Percentiles rank a stretch among this genome's conserved stretches.
These are phyloP conservation scores for Apophysomyces elegans DNA, from an alignment of 371 early-diverging fungal species.

Conservation along the genomic window DNA sequence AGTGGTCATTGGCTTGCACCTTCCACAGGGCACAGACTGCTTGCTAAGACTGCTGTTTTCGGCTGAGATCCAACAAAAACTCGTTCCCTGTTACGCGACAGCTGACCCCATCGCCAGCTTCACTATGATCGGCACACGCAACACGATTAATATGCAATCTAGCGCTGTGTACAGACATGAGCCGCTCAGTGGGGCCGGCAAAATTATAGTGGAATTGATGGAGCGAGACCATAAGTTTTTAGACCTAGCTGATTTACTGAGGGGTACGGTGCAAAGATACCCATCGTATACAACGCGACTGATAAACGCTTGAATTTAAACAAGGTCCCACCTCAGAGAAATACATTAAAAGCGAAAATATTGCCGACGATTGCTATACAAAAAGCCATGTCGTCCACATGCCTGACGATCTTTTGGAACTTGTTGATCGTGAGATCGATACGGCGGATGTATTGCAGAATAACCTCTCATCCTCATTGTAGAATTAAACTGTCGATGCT, in stretches of 20 bases:
- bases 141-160: conserved; percentile 7
- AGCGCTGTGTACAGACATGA: conserved; percentile 1
- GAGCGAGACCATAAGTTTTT: conserved; percentile 50
- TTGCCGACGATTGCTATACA: conserved; percentile 14
- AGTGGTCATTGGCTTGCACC: no score
- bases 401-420: conserved; percentile 72
- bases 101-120: conserved; percentile 2
- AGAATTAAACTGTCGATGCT: conserved; percentile 75
- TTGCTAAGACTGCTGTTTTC: no score
- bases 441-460: conserved; percentile 4
- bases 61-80: no score
- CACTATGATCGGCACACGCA: conserved; percentile 7
- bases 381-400: conserved; percentile 41
- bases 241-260: conserved; percentile 51
- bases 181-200: conserved; percentile 29
- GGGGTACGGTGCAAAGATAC: conserved; percentile 19
- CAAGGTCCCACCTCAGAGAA: conserved; percentile 21
- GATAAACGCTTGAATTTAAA: not conserved
- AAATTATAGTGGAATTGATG: conserved; percentile 47
- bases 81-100: not conserved
- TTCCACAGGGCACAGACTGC: no score
- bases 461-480: not conserved
- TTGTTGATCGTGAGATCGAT: conserved; percentile 64
- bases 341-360: conserved; percentile 17
- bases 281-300: not conserved